phyloP scores from a whole-genome alignment of 2,329 filamentous ascomycete species.

The Penicillium sp. region DNA sequence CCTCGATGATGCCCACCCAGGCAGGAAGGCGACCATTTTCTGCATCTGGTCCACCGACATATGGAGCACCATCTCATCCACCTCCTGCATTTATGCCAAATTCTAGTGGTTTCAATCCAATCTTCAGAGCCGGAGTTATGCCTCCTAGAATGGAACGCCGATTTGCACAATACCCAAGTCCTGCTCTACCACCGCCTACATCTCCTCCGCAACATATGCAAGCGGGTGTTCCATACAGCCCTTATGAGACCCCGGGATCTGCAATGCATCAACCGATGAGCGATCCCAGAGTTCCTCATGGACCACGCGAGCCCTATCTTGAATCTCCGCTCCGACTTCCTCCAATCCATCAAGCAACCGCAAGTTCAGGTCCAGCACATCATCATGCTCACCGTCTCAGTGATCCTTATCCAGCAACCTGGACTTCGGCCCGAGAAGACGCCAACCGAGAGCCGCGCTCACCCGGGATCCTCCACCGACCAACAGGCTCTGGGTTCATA shows the following conservation, averaged over 20 bases:
- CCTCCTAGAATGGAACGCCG: conserved; percentile 25
- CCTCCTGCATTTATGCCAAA: conserved; percentile 27
- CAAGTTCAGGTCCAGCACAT: conserved; percentile 17
- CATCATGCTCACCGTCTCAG: conserved; percentile 33
- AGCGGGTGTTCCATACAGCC: conserved; percentile 24
- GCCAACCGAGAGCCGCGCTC: conserved; percentile 22
- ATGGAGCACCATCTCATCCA: conserved; percentile 25
- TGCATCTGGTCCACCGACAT: conserved; percentile 29
- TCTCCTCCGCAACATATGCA: conserved; percentile 35
- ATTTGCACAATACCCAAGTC: conserved; percentile 28
- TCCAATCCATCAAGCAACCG: conserved; percentile 37
- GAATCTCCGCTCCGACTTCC: conserved; percentile 38
- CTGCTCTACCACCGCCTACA: conserved; percentile 28
- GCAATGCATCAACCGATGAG: conserved; percentile 25
- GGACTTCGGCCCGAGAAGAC: conserved; percentile 27
- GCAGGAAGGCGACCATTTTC: conserved; percentile 33
- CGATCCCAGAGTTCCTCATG: conserved; percentile 24
- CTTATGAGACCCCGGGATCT: conserved; percentile 28
- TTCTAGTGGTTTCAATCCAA: conserved; percentile 27
- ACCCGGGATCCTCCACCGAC: conserved; percentile 19
- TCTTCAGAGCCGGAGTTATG: conserved; percentile 19
- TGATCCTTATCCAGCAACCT: conserved; percentile 32
- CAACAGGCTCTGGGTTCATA: conserved; percentile 28
- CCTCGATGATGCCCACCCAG: conserved; percentile 23
- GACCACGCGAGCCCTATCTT: conserved; percentile 28